A percentile compares a stretch with the other conserved stretches of the same genome.
phyloP scores from a whole-genome alignment of 768 basidiomycete genomes.

The Mrakia hoshinonis region DNA sequence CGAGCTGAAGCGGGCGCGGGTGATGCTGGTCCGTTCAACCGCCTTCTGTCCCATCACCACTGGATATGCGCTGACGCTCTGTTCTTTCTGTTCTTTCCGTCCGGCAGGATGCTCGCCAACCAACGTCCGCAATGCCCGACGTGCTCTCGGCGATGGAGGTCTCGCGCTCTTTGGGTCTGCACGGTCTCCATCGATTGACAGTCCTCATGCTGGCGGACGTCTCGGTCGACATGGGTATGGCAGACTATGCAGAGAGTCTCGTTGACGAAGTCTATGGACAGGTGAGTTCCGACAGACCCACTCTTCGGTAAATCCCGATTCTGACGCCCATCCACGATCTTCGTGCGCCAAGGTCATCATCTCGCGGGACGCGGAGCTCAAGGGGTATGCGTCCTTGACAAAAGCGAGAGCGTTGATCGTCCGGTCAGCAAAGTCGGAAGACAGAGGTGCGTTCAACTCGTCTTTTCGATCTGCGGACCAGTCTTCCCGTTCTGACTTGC shows the following conservation, averaged over 20 bases:
- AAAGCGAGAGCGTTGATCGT: conserved; percentile 16
- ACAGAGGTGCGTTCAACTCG: background rate
- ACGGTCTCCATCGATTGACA: conserved; percentile 58
- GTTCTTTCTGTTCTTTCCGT: background rate
- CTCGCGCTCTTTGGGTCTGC: conserved; percentile 65
- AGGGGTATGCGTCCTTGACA: conserved; percentile 15
- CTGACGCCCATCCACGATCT: too few species aligned
- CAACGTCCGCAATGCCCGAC: conserved; percentile 54
- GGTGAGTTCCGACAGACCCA: conserved; percentile 42
- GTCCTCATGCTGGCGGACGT: conserved; percentile 68
- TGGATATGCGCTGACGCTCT: background rate
- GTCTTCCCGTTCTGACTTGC: background rate
- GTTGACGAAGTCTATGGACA: conserved; percentile 76
- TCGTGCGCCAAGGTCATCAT: background rate
- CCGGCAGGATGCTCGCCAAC: conserved; percentile 56
- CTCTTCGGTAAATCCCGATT: too few species aligned
- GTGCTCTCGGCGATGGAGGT: conserved; percentile 67
- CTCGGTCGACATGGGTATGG: conserved; percentile 67
- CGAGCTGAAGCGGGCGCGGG: conserved; percentile 42
- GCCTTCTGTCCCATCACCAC: background rate
- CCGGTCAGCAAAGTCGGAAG: background rate
- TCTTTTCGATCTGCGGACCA: too few species aligned
- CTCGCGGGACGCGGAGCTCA: conserved; percentile 19
- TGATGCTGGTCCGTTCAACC: conserved; percentile 42
- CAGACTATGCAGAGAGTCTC: conserved; percentile 54